These are phyloP conservation scores for Apiosordaria backusii DNA, from an alignment of 495 filamentous ascomycete genomes.

Conservation along the genomic window DNA sequence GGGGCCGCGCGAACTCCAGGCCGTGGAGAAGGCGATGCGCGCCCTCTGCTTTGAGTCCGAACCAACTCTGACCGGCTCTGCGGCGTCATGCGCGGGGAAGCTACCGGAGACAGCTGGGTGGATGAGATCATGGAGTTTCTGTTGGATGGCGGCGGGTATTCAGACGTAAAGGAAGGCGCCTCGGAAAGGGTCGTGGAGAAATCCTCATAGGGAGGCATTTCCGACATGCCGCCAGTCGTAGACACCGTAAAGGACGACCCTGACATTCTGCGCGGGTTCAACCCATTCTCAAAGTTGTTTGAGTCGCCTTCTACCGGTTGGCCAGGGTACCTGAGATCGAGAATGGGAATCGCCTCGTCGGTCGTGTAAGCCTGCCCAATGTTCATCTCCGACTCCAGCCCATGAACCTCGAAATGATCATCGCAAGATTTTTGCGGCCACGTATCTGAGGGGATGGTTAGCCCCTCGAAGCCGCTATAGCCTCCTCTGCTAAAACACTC, in stretches of 20 bases:
- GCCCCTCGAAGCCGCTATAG: conserved; percentile 22
- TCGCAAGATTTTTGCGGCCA: conserved; percentile 52
- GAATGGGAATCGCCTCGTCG: conserved; percentile 54
- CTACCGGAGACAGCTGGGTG: conserved; percentile 56
- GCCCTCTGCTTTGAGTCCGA: conserved; percentile 55
- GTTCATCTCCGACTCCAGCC: conserved; percentile 46
- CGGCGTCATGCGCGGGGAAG: conserved; percentile 56
- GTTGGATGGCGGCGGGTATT: conserved; percentile 56
- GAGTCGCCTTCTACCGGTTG: conserved; percentile 40
- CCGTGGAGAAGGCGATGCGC: conserved; percentile 64
- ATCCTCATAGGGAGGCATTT: conserved; percentile 58
- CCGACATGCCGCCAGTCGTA: conserved; percentile 53
- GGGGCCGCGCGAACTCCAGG: conserved; percentile 60
- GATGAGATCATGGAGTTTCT: conserved; percentile 57
- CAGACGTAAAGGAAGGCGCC: conserved; percentile 53
- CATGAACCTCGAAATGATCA: conserved; percentile 44
- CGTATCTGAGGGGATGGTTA: conserved; percentile 39
- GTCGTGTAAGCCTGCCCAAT: conserved; percentile 55
- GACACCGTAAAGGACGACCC: conserved; percentile 58
- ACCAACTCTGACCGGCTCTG: conserved; percentile 54
- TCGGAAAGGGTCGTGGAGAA: conserved; percentile 55
- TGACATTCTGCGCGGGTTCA: conserved; percentile 52
- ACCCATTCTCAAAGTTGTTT: conserved; percentile 38
- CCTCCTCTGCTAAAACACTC: conserved; percentile 31
- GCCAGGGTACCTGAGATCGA: conserved; percentile 47